These are phyloP conservation scores for Globisporangium nunn DNA, from an alignment of 352 stramenopile genomes.

Conservation along the genomic window DNA sequence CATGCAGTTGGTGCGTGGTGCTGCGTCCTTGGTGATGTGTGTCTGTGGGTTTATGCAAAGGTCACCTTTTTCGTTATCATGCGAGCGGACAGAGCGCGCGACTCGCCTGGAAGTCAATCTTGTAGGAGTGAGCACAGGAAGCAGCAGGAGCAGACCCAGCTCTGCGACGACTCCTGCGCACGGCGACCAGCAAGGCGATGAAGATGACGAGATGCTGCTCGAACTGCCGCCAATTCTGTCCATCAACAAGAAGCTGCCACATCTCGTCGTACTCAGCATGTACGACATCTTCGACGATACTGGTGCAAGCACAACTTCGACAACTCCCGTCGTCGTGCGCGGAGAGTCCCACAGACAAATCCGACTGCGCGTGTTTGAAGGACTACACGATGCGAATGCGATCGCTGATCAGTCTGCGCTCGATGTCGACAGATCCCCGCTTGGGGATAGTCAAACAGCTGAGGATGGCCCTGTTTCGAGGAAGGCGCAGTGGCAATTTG, in stretches of 20 bases:
- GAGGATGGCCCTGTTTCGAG: not conserved
- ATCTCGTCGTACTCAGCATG: constrained; percentile 10
- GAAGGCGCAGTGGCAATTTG: not conserved
- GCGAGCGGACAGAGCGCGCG: constrained; percentile 3
- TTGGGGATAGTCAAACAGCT: not conserved
- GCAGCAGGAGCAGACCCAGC: not conserved
- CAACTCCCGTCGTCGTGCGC: constrained; percentile 8
- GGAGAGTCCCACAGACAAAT: constrained; percentile 31
- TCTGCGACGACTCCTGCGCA: constrained; percentile 2
- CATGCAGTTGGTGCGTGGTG: constrained; percentile 16
- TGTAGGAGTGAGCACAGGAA: not conserved
- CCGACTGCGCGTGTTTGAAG: constrained; percentile 35
- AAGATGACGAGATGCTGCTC: not conserved
- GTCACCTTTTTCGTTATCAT: not conserved
- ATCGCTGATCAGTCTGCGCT: not conserved
- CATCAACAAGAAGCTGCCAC: constrained; percentile 17
- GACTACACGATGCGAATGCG: constrained; percentile 1
- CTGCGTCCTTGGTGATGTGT: not conserved
- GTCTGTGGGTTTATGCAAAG: not conserved
- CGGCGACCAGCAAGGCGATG: constrained; percentile 1
- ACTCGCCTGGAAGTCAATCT: constrained; percentile 12
- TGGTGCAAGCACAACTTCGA: not conserved
- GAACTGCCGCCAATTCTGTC: constrained; percentile 11
- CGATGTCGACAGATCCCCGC: not conserved
- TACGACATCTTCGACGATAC: not conserved